These are phyloP conservation scores for Myriosclerotinia duriaeana DNA, from an alignment of 2,329 filamentous ascomycete genomes.

Conservation along the genomic window DNA sequence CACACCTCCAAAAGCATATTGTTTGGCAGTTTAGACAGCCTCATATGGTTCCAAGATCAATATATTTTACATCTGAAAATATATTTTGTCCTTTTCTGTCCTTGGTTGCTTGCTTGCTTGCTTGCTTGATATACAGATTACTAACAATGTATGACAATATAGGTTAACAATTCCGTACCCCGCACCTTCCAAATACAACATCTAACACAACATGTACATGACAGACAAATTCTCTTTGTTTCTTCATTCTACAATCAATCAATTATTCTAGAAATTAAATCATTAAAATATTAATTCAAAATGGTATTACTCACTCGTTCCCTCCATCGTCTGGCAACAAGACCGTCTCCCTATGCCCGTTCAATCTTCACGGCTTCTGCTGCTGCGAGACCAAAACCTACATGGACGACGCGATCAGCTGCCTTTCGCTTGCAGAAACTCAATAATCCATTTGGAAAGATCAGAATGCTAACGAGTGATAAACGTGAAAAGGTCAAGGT, in stretches of 20 bases:
- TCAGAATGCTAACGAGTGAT: slow-evolving; percentile 40
- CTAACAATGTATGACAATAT: too few species aligned
- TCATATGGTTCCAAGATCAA: neutral
- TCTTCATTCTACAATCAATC: slow-evolving; percentile 2
- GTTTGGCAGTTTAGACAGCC: neutral
- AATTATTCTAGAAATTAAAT: neutral
- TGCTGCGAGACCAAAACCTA: slow-evolving; percentile 31
- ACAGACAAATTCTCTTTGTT: slow-evolving; percentile 12
- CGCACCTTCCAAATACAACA: slow-evolving; percentile 8
- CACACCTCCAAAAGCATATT: neutral
- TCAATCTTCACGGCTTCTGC: slow-evolving; percentile 28
- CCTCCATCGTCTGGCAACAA: slow-evolving; percentile 34
- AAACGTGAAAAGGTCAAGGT: slow-evolving; percentile 75
- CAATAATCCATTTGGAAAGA: slow-evolving; percentile 32
- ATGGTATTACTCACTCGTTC: slow-evolving; percentile 48
- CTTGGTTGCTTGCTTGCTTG: neutral
- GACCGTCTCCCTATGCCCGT: slow-evolving; percentile 25
- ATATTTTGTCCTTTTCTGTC: neutral
- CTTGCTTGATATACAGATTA: too few species aligned
- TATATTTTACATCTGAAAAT: neutral
- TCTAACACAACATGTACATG: neutral
- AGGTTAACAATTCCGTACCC: neutral
- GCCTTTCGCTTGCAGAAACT: slow-evolving; percentile 11
- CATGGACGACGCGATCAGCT: slow-evolving; percentile 13
- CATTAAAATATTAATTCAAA: slow-evolving; percentile 41